Conservation (phyloP, 2,329 filamentous ascomycete genomes). For the Alternaria triticimaculans region DNA sequence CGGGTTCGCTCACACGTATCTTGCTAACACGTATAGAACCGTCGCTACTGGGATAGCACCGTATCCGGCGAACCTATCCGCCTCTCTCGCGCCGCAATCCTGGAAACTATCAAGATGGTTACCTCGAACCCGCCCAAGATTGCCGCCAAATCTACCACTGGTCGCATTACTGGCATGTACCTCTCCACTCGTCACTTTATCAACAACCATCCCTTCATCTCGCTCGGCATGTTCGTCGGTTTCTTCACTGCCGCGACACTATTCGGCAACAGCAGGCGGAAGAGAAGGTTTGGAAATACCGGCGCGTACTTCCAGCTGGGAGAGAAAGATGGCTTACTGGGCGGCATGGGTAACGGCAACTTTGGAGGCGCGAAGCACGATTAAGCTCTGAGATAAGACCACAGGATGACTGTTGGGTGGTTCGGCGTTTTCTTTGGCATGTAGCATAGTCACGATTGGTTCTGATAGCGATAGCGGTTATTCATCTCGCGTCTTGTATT, state of each 20-base stretch:
- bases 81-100: conserved; percentile 85
- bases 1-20: neutral
- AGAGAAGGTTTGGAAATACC: conserved; percentile 57
- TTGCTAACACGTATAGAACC: conserved; percentile 66
- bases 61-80: conserved; percentile 89
- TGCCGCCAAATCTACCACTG: conserved; percentile 78
- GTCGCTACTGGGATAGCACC: conserved; percentile 92
- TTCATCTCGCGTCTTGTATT: neutral
- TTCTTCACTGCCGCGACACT: conserved; percentile 59
- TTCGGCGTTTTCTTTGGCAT: conserved; percentile 8
- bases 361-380: conserved; percentile 46
- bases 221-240: conserved; percentile 63
- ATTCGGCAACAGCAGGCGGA: conserved; percentile 40
- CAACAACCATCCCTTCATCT: conserved; percentile 54
- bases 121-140: conserved; percentile 73
- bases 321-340: conserved; percentile 72
- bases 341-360: conserved; percentile 56
- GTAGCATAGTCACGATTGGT: conserved; percentile 18
- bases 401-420: neutral
- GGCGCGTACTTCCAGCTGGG: conserved; percentile 69
- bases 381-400: conserved; percentile 12
- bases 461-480: neutral
- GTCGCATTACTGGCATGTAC: conserved; percentile 73
- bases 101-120: conserved; percentile 81
- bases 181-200: conserved; percentile 51